phyloP scores from a whole-genome alignment of 306 rosid genomes.

The Cicer judaicum region DNA sequence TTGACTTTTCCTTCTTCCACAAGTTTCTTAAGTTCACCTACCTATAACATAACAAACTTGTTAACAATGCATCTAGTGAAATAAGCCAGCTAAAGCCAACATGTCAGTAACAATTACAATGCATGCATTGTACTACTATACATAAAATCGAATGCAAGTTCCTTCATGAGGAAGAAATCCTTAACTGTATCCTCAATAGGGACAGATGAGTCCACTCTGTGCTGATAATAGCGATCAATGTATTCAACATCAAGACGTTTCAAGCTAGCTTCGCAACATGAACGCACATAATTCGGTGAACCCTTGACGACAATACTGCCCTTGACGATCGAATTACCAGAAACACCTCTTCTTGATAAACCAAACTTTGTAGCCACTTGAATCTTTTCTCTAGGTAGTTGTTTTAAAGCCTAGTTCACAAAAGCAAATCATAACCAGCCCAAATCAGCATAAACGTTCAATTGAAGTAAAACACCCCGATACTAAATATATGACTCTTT shows the following conservation, averaged over 20 bases:
- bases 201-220: constrained; percentile 54
- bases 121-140: not conserved
- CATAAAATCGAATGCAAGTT: not conserved
- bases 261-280: constrained; percentile 75
- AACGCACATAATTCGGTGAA: constrained; percentile 70
- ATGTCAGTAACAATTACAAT: not conserved
- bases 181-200: constrained; percentile 80
- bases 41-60: constrained; percentile 46
- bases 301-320: constrained; percentile 48
- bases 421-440: not conserved
- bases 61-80: no score
- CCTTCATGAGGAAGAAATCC: constrained; percentile 3
- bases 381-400: constrained; percentile 66
- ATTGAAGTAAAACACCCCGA: not conserved
- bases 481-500: no score
- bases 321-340: not conserved
- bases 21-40: constrained; percentile 76
- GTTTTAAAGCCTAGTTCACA: constrained; percentile 63
- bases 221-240: constrained; percentile 85
- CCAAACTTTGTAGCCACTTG: constrained; percentile 86
- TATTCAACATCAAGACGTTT: constrained; percentile 70
- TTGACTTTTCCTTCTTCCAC: constrained; percentile 80
- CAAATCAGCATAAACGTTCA: not conserved
- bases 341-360: not conserved
- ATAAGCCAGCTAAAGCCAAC: not conserved